Base-by-base conservation (phyloP, 2,329 filamentous ascomycete species). In the Stenocarpella maydis region DNA sequence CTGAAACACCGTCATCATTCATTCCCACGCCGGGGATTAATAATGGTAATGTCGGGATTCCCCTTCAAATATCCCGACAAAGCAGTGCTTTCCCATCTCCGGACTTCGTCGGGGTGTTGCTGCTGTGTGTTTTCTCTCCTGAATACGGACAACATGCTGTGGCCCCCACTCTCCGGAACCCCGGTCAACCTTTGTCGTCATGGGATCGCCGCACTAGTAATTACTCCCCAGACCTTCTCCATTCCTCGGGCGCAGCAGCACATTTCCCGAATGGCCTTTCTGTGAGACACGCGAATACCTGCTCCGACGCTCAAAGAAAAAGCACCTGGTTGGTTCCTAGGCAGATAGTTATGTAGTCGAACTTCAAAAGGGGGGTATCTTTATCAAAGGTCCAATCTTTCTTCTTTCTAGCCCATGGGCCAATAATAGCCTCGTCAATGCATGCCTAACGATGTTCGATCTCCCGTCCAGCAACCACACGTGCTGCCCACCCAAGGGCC, bases 321-420 rank as follows among this genome's bases (percentile, higher is more conserved):
- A 37, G n/a, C 9, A 37, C 21, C 19, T 41, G 15, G 1, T 39
- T 49, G 52, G 21, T 67, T 58, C 34, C 45, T 31, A 52, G 65
- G 55, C 31, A 53, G 24, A 28, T 65, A 53, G 19, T 15, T 45
- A 26, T 53, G 37, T 19, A 37, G 37, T 43, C 12, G 45, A 52
- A 47, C 9, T 26, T 12, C 47, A 37, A 26, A 53, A 37, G 14
- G 65, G 65, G 65, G 65, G 65, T 67, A 67, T 67, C 43, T 50
- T 37, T 58, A 67, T 67, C 49, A 49, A 49, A 58, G 58, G 52
- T 41, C 52, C 65, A 21, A 39, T 58, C 50, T 58, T 43, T 8
- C 45, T 31, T 28, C 34, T 41, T 28, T 24, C 63, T 28, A 43
- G 34, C 28, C 65, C 50, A 31, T 34, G 52, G 41, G 31, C 52